A percentile compares a stretch with the other conserved stretches of the same genome.
Conservation (phyloP, 495 filamentous ascomycete genomes). For the Rhypophila decipiens region DNA sequence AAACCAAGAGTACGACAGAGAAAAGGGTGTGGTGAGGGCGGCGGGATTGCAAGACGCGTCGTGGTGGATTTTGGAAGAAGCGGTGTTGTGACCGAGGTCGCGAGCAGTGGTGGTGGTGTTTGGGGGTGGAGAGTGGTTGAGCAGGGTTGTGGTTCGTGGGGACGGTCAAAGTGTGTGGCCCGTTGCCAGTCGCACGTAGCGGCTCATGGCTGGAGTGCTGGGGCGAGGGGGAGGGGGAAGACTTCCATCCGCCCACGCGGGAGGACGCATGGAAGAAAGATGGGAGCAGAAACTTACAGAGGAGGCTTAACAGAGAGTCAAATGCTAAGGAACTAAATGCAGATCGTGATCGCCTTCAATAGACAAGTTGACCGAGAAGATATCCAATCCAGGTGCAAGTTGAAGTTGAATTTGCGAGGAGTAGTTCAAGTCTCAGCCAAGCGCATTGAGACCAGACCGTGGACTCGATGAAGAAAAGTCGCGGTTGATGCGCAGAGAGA, state of each 20-base stretch:
- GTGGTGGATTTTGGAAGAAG: conserved; percentile 16
- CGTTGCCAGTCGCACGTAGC: not conserved
- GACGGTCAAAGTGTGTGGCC: conserved; percentile 18
- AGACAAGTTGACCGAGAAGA: too few species aligned
- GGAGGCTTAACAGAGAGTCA: too few species aligned
- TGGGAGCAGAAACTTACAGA: too few species aligned
- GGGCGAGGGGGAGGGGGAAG: not conserved
- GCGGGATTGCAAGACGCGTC: conserved; percentile 17
- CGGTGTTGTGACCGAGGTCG: conserved; percentile 25
- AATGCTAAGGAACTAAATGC: too few species aligned
- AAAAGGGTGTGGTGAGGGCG: not conserved
- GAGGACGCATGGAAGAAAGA: not conserved
- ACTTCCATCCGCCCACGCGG: not conserved
- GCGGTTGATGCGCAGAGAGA: too few species aligned
- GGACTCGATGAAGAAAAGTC: too few species aligned
- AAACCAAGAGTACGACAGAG: not conserved
- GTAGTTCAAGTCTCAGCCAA: too few species aligned
- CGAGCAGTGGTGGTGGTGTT: conserved; percentile 24
- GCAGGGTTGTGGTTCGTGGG: conserved; percentile 21
- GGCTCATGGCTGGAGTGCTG: not conserved
- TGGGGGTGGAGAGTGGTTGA: conserved; percentile 19
- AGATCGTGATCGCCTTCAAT: too few species aligned
- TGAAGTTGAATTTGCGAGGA: too few species aligned
- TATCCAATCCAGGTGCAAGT: too few species aligned
- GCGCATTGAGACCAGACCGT: too few species aligned